Conservation (phyloP, 1,284 basidiomycete genomes). For the Puccinia coronata region DNA sequence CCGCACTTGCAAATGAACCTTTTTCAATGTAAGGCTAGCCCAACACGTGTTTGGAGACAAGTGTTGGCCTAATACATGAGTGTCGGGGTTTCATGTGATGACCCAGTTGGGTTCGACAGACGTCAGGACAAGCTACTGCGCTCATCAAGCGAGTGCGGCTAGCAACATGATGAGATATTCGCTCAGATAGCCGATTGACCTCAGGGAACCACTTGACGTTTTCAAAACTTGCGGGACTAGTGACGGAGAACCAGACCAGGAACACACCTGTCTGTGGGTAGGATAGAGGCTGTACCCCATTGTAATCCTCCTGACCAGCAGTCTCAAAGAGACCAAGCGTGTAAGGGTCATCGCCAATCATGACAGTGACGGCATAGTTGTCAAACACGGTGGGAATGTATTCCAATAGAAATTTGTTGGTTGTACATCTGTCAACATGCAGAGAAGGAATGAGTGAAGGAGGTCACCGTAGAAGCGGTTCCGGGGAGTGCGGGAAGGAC, state of each 20-base stretch:
- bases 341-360: constrained; percentile 99
- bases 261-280: constrained; percentile 99
- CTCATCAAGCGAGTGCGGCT: too few relatives aligned
- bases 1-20: too few relatives aligned
- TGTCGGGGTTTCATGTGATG: too few relatives aligned
- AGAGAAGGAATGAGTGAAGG: neutral
- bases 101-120: too few relatives aligned
- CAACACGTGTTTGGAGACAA: too few relatives aligned
- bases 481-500: neutral
- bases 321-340: constrained; percentile 98
- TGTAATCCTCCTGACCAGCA: constrained; percentile 99
- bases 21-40: too few relatives aligned
- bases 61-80: too few relatives aligned
- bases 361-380: constrained; percentile 98
- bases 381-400: constrained; percentile 98
- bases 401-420: constrained; percentile 75
- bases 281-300: constrained; percentile 94
- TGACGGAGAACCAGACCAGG: constrained; percentile 98
- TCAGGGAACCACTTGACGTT: constrained; percentile 99
- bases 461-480: neutral
- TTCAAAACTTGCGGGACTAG: constrained; percentile 96
- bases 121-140: too few relatives aligned
- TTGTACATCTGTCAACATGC: constrained; percentile 67
- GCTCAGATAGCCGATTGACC: too few relatives aligned
- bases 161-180: too few relatives aligned